Base-by-base conservation (phyloP, 441 rosid genomes). In the Sinapis alba region DNA sequence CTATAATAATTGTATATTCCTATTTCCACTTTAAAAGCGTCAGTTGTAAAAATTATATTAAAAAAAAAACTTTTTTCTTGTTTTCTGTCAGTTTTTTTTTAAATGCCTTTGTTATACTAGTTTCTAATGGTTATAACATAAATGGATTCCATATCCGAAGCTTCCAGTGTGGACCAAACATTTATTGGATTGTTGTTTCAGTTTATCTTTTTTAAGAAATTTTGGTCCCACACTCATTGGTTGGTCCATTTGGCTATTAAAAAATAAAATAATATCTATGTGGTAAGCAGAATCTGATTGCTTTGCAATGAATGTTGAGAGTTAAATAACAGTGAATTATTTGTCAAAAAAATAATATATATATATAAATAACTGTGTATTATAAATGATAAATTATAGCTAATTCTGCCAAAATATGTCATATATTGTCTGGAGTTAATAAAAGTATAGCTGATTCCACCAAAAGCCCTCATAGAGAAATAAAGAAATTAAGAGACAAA, bases 261-360 rank as follows among this genome's bases (percentile, higher is more conserved):
- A 60, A 56, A 47, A 47, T 1, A 13, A 26, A 38, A 19, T 20
- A 72, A 38, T 73, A 62, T 72, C 61, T 53, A 7, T 66, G 62
- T 43, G 70, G 74, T 72, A 68, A 62, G 80, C 73, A 72, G 78
- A 78, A 78, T 73, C 71, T 68, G 81, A 72, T 78, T 61, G 77
- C 69, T 51, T 71, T 19, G 69, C 10, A 45, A 20, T 61, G 20
- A 73, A 51, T 62, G 28, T 45, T 43, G 70, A n/a, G 62, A 56
- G 68, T 68, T 68, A 28, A 78, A 54, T 78, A 67, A 73, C 74
- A 54, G 34, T 41, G 28, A 6, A 26, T 26, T 26, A 26, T 4
- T 26, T 26, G 3, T 5, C 28, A 2, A 26, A 3, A 26, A 26
- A 26, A 26, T 0, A 3, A 26, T n/a, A n/a, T n/a, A n/a, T n/a